Evolutionary conservation across 2,329 filamentous ascomycete genomes (phyloP).

Genomic region (Hypomyces rosellus): DNA sequence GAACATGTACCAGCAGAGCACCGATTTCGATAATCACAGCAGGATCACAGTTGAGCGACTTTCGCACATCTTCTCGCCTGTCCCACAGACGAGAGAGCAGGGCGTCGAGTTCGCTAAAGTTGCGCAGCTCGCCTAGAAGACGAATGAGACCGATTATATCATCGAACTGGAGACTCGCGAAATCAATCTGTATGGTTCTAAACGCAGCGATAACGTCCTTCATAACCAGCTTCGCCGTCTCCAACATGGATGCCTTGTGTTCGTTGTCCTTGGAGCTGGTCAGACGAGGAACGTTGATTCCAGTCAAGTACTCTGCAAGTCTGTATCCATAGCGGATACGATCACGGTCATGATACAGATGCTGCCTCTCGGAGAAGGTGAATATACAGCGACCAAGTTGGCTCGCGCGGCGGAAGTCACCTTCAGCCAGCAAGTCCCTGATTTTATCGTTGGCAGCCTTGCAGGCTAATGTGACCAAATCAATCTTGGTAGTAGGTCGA

Average conservation of each 20-base stretch:
- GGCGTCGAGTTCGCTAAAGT: constrained; percentile 38
- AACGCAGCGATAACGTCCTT: constrained; percentile 35
- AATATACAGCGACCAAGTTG: constrained; percentile 38
- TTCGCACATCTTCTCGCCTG: constrained; percentile 17
- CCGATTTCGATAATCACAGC: neutral
- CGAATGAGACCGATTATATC: constrained; percentile 40
- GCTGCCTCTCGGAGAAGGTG: constrained; percentile 34
- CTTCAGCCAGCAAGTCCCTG: constrained; percentile 24
- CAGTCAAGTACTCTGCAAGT: constrained; percentile 38
- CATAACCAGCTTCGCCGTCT: neutral
- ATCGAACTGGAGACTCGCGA: constrained; percentile 35
- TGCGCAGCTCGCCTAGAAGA: constrained; percentile 41
- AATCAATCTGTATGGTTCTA: constrained; percentile 35
- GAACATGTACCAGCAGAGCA: neutral
- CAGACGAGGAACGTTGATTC: constrained; percentile 30
- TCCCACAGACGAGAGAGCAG: constrained; percentile 19
- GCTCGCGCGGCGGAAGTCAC: constrained; percentile 25
- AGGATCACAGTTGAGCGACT: neutral
- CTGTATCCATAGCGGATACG: constrained; percentile 39
- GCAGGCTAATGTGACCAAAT: constrained; percentile 34
- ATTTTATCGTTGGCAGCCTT: constrained; percentile 25
- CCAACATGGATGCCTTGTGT: neutral
- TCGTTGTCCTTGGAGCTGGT: constrained; percentile 21
- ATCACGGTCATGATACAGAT: constrained; percentile 32
- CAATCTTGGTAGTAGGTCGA: constrained; percentile 23